Conservation (phyloP, 768 basidiomycete genomes). For the Lyophyllum atratum region DNA sequence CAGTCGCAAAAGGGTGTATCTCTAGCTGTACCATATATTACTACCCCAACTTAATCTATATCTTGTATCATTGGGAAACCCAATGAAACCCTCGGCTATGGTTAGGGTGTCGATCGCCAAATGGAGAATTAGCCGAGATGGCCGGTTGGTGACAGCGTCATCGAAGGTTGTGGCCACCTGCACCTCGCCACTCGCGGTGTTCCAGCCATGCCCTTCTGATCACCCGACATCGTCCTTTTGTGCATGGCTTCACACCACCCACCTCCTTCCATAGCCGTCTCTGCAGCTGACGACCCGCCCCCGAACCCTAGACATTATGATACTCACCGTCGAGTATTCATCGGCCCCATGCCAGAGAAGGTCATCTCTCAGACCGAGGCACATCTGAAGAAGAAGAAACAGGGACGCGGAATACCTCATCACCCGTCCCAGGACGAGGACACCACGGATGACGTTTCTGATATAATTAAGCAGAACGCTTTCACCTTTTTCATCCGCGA, state of each 20-base stretch:
- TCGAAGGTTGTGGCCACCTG: not conserved
- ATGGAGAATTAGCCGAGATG: not conserved
- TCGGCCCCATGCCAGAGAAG: conserved; percentile 77
- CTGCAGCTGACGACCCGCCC: conserved; percentile 5
- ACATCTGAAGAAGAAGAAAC: conserved; percentile 26
- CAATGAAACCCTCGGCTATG: conserved; percentile 5
- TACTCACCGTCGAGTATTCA: conserved; percentile 57
- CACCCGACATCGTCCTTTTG: not conserved
- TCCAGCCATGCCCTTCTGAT: not conserved
- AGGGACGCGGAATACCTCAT: conserved; percentile 26
- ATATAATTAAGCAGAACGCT: conserved; percentile 61
- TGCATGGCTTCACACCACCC: conserved; percentile 12
- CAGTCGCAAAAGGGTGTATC: not conserved
- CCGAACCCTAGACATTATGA: conserved; percentile 23
- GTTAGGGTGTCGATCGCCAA: conserved; percentile 3
- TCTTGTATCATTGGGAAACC: no score
- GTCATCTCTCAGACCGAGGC: conserved; percentile 44
- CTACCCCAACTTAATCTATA: not conserved
- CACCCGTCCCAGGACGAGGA: conserved; percentile 24
- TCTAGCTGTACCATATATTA: not conserved
- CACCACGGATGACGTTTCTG: conserved; percentile 39
- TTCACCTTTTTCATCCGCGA: conserved; percentile 61
- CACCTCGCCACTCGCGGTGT: not conserved
- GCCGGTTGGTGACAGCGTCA: conserved; percentile 7
- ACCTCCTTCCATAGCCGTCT: conserved; percentile 20